A percentile compares a stretch with the other conserved stretches of the same genome.
phyloP scores from a whole-genome alignment of 176 grass and related monocot species.

The sorghum (Sorghum bicolor) region Sorghum_bicolor_NCBIv3 NC_012878.2:52488501-52489000 shows the following conservation, averaged over 20 bases:
- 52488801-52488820: conserved; percentile 71
- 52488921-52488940: conserved; percentile 74
- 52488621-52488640: not conserved
- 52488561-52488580: conserved; percentile 15
- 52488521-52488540: conserved; percentile 36
- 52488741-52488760: not conserved
- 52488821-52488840: conserved; percentile 54
- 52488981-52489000: conserved; percentile 31
- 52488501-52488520: conserved; percentile 27
- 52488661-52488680: conserved; percentile 45
- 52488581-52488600: not conserved
- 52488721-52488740: not conserved
- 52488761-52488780: not conserved
- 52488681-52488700: conserved; percentile 19
- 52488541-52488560: conserved; percentile 47
- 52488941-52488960: conserved; percentile 11
- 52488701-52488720: not conserved
- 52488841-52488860: conserved; percentile 76
- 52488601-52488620: not conserved
- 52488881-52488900: conserved; percentile 83
- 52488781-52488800: not conserved
- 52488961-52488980: conserved; percentile 22
- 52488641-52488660: conserved; percentile 37
- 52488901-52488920: conserved; percentile 63
- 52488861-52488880: conserved; percentile 69